Base-by-base conservation (phyloP, 208 protist species). In the Leishmania gerbilli region DNA sequence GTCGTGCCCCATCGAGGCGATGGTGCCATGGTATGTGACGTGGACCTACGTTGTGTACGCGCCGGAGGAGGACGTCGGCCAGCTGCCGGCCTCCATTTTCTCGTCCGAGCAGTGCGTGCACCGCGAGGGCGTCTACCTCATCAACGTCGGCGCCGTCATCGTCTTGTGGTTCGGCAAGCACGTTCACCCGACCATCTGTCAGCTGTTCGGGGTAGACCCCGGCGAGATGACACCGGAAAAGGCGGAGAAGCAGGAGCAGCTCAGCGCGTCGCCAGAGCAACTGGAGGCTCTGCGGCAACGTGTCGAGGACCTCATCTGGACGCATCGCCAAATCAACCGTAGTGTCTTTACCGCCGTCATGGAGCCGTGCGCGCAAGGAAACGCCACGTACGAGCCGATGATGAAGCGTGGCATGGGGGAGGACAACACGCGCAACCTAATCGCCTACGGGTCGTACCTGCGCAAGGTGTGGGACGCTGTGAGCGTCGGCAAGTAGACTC, bases 21-120 rank as follows among this genome's bases (percentile, higher is more conserved):
- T 93, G 84, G 78, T 94, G 34, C 79, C 94, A 31, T 90, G 83
- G 81, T 96, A 90, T 82, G 77, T 93, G 64, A 87, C 89, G 56
- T 97, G 94, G 92, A 87, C 87, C 1, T 94, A 90, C 79, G 80
- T 91, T 71, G 84, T 96, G n/a, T 95, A 92, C 85, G 84, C 89
- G 0, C 89, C 94, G 8, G 71, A 82, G 74, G 84, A 88, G n/a
- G 78, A 84, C 49, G 53, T 92, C 2, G 84, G 91, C 51, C 81
- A 90, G 65, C 74, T 93, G 42, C 94, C 94, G 0, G 71, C 84
- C 5, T 83, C 84, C 37, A 91, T 94, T 62, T 93, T 90, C 77
- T 86, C 92, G 24, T 91, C 90, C 37, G 84, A 92, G 77, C 82
- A 77, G 11, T 92, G 86, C 74, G 89, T 97, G 74, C 84, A 81